Evolutionary conservation across 164 flowering plant genomes (phyloP), one percentile per base, ranked within the genome.

Genomic region (Platanus orientalis): DNA sequence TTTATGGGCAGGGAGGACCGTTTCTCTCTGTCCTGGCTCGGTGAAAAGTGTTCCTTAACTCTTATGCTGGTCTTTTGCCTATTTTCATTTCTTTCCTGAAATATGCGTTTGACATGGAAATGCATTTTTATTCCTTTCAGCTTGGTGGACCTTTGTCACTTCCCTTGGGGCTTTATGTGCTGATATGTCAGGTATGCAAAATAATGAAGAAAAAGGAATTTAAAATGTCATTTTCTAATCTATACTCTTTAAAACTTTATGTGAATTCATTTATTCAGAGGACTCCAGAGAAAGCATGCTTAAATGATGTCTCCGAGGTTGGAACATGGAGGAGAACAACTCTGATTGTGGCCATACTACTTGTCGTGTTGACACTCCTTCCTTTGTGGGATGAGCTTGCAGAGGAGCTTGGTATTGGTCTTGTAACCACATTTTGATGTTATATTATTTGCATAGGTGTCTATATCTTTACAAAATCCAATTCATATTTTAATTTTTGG

Each of bases 361-460:
- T 91, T 24, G 96, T 89, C 58, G 79, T 78, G 24, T 69, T 88
- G 75, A 89, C 86, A 5, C 93, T 94, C 29, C 90, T 94, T 62
- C 99, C 97, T 14, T 81, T 94, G 19, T 80, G 95, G 90, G 96
- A 94, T 73, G 96, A 94, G 73, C 87, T 94, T 10, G 97, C 97
- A 21, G 99, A 94, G 78, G 97, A 94, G 73, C 75, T 94, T 17
- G 99, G 99, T 49, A 84, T 94, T 57, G 99, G 99, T 54, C 92
- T 94, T 58, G 90, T 91, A 65, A 81, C 88, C 63, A 82, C 91
- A 62, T 86, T 89, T 71, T 90, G 76, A 84, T 73, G 66, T 49
- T n/a, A 58, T 28, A 36, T 13, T 34, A 14, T 12, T 62, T 6
- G 9, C 36, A 27, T 16, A 49, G 45, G 45, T 28, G 29, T 23